Evolutionary conservation across 805 yeast genomes (phyloP).

Genomic region (Metschnikowia amazonensis): DNA sequence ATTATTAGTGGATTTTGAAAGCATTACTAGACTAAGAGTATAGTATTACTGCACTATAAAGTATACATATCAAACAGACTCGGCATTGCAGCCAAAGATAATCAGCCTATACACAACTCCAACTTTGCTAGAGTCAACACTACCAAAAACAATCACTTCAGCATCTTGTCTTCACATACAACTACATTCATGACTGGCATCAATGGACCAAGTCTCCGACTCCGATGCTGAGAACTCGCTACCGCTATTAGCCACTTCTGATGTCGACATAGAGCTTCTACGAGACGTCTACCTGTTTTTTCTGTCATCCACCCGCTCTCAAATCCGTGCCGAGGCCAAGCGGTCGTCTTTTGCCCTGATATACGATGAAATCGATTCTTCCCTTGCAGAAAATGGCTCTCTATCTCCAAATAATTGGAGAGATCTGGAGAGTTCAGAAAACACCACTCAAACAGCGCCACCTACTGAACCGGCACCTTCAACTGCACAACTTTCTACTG

Average conservation of each 20-base stretch:
- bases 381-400: neutral
- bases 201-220: constrained; percentile 18
- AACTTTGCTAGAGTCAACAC: neutral
- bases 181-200: constrained; percentile 5
- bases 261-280: constrained; percentile 13
- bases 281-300: constrained; percentile 9
- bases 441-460: too few species aligned
- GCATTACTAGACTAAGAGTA: too few species aligned
- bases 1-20: too few species aligned
- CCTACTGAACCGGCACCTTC: too few species aligned
- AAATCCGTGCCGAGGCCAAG: constrained; percentile 13
- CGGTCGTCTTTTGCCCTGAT: constrained; percentile 10
- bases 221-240: constrained; percentile 20
- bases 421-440: too few species aligned
- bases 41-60: too few species aligned
- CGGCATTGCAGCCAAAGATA: too few species aligned
- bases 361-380: constrained; percentile 1
- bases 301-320: constrained; percentile 10
- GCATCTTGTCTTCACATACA: constrained; percentile 1
- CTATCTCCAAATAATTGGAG: neutral
- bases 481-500: neutral
- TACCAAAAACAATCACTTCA: neutral
- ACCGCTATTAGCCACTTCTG: constrained; percentile 12
- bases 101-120: too few species aligned
- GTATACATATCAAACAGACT: too few species aligned